These are phyloP conservation scores for Aegilops sharonensis DNA, from an alignment of 176 grass and related monocot species.

Conservation along the genomic window DNA sequence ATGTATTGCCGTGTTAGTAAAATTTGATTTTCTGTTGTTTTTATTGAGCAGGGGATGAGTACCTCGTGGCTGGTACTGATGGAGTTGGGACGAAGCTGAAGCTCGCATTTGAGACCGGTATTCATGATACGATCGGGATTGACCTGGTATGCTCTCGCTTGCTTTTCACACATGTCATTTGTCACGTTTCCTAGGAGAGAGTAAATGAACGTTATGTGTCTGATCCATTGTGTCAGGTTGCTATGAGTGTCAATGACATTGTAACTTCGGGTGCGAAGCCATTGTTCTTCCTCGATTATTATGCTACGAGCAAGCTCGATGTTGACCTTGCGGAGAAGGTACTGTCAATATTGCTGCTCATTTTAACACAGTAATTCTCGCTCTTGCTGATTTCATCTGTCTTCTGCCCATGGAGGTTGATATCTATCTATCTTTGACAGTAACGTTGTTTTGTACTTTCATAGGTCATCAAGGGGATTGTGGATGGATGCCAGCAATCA, in stretches of 20 bases:
- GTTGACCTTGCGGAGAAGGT: slow-evolving; percentile 98
- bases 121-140: slow-evolving; percentile 94
- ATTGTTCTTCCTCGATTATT: slow-evolving; percentile 97
- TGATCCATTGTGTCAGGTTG: slow-evolving; percentile 48
- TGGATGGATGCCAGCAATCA: slow-evolving; percentile 82
- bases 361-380: background rate
- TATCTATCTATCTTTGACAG: background rate
- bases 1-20: background rate
- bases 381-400: background rate
- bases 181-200: background rate
- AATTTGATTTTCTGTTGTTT: background rate
- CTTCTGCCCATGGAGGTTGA: background rate
- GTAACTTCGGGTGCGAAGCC: slow-evolving; percentile 90
- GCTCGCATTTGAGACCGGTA: slow-evolving; percentile 94
- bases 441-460: background rate
- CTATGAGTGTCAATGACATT: slow-evolving; percentile 99
- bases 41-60: slow-evolving; percentile 58
- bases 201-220: background rate
- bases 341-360: background rate
- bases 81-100: slow-evolving; percentile 97
- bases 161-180: background rate
- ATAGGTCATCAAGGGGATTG: slow-evolving; percentile 93
- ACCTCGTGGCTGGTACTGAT: slow-evolving; percentile 81
- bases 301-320: slow-evolving; percentile 80
- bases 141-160: slow-evolving; percentile 59